phyloP scores from a whole-genome alignment of 2,329 filamentous ascomycete genomes.

The Fusarium anthophilum region DNA sequence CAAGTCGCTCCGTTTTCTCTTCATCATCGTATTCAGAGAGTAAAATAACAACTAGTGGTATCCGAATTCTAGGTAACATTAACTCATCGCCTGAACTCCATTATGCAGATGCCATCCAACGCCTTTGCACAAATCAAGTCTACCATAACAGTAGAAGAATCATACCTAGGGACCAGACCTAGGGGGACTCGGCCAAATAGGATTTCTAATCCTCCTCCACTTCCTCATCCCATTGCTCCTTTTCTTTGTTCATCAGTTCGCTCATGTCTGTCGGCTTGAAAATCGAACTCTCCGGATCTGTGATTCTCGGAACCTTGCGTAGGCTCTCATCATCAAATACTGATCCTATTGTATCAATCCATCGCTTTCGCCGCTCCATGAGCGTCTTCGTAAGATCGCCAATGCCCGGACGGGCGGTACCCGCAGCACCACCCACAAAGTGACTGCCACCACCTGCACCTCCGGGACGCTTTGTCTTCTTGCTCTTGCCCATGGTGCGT shows the following conservation, averaged over 20 bases:
- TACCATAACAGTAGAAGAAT: neutral
- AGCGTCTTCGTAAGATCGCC: slow-evolving; percentile 90
- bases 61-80: slow-evolving; percentile 15
- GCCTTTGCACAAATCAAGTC: slow-evolving; percentile 22
- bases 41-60: slow-evolving; percentile 13
- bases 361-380: slow-evolving; percentile 89
- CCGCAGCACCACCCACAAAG: slow-evolving; percentile 65
- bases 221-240: slow-evolving; percentile 84
- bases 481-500: slow-evolving; percentile 91
- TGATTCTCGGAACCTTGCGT: slow-evolving; percentile 72
- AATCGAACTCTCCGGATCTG: slow-evolving; percentile 73
- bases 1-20: neutral
- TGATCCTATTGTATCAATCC: slow-evolving; percentile 90
- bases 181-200: slow-evolving; percentile 16
- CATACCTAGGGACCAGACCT: neutral
- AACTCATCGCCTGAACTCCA: slow-evolving; percentile 13
- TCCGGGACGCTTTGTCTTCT: slow-evolving; percentile 85
- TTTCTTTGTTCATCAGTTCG: slow-evolving; percentile 76
- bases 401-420: slow-evolving; percentile 79
- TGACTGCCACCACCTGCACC: slow-evolving; percentile 79
- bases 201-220: slow-evolving; percentile 69
- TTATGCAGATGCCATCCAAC: slow-evolving; percentile 13
- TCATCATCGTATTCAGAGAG: neutral
- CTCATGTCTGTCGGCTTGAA: slow-evolving; percentile 80
- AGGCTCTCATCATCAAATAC: slow-evolving; percentile 88